A percentile compares a stretch with the other conserved stretches of the same genome.
Conservation (phyloP, 2,329 filamentous ascomycete species). For the Paecilomyces sp. region DNA sequence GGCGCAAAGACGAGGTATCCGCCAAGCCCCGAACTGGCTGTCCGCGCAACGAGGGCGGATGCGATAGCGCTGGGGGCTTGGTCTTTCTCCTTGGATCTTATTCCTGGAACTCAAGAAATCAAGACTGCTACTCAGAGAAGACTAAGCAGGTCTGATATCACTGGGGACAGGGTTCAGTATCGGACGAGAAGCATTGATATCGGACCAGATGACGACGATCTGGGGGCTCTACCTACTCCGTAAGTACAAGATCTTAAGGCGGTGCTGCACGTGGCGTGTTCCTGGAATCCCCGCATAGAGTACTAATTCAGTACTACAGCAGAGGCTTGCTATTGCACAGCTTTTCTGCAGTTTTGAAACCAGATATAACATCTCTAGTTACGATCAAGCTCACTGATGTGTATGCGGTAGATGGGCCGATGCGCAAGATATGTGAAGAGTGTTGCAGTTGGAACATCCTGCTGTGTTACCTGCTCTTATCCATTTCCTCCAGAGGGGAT, state of each 20-base stretch:
- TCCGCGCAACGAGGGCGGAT: neutral
- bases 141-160: neutral
- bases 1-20: neutral
- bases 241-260: neutral
- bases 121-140: neutral
- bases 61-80: neutral
- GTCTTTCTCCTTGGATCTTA: neutral
- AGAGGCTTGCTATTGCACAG: neutral
- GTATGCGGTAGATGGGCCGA: neutral
- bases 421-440: neutral
- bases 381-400: neutral
- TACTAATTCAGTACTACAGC: too few relatives aligned
- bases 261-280: neutral
- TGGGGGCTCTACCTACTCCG: neutral
- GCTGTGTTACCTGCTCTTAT: neutral
- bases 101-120: neutral
- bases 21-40: neutral
- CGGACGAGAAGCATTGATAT: neutral
- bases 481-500: neutral
- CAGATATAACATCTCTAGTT: neutral
- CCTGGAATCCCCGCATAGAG: neutral
- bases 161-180: neutral
- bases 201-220: neutral
- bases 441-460: neutral
- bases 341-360: neutral